phyloP scores from a whole-genome alignment of 202 grass and related monocot species.

The Dendrocalamus latiflorus region DNA sequence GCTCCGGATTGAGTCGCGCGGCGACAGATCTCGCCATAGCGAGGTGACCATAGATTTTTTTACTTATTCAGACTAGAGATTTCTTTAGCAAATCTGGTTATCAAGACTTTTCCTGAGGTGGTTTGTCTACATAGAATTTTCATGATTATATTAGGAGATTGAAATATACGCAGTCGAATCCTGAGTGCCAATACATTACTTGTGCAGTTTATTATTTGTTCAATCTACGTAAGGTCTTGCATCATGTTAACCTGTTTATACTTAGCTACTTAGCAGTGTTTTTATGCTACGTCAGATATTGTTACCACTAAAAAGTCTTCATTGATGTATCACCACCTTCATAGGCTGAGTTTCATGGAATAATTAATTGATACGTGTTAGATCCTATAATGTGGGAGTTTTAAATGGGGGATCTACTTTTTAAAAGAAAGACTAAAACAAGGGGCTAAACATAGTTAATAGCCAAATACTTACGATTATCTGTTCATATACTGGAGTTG shows the following conservation, averaged over 20 bases:
- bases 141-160: no score
- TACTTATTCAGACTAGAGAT: no score
- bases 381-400: not conserved
- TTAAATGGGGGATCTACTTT: not conserved
- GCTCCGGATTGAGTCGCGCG: no score
- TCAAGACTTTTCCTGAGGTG: no score
- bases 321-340: not conserved
- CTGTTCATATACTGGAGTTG: not conserved
- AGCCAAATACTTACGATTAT: not conserved
- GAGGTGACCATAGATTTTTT: no score
- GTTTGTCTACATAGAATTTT: no score
- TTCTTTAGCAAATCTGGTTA: no score
- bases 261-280: not conserved
- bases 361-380: not conserved
- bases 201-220: no score
- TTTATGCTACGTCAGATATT: not conserved
- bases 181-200: no score
- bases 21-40: no score
- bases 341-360: not conserved
- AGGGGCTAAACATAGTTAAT: not conserved
- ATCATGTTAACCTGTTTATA: constrained; percentile 8
- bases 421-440: not conserved
- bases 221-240: no score
- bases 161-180: no score
- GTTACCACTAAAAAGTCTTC: not conserved